Conservation (phyloP, 805 yeast species). For the Komagataella populi region DNA sequence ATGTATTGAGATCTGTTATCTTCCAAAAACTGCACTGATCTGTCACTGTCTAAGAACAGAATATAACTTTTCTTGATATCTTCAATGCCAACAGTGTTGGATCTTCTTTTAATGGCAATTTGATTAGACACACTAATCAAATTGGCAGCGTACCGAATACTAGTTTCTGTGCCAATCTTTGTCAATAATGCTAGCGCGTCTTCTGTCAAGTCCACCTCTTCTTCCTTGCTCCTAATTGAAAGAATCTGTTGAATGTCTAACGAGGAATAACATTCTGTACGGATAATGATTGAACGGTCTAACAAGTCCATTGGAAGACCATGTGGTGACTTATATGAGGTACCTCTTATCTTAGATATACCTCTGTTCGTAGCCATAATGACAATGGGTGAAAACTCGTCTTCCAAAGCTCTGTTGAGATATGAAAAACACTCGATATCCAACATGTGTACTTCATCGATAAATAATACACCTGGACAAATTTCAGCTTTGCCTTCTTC, state of each 20-base stretch:
- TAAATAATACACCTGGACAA: slow-evolving; percentile 93
- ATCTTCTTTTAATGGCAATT: slow-evolving; percentile 71
- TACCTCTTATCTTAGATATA: slow-evolving; percentile 84
- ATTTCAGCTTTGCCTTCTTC: slow-evolving; percentile 98
- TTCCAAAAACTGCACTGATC: slow-evolving; percentile 79
- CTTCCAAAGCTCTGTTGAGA: slow-evolving; percentile 91
- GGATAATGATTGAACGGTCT: slow-evolving; percentile 87
- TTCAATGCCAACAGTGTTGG: slow-evolving; percentile 48
- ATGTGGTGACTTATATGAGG: slow-evolving; percentile 88
- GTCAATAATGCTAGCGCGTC: slow-evolving; percentile 85
- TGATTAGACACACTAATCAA: slow-evolving; percentile 83
- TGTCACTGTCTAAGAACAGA: slow-evolving; percentile 75
- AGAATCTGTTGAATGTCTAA: slow-evolving; percentile 82
- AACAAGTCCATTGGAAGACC: slow-evolving; percentile 94
- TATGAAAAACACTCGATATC: slow-evolving; percentile 96
- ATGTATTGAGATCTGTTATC: slow-evolving; percentile 49
- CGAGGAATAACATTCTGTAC: slow-evolving; percentile 63
- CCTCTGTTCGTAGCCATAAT: slow-evolving; percentile 98
- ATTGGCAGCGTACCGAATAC: slow-evolving; percentile 86
- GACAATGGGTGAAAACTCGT: slow-evolving; percentile 92
- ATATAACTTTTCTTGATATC: slow-evolving; percentile 83
- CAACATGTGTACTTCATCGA: slow-evolving; percentile 97
- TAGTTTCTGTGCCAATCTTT: slow-evolving; percentile 80
- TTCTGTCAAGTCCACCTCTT: slow-evolving; percentile 69
- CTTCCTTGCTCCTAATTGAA: slow-evolving; percentile 84